phyloP scores from a whole-genome alignment of 495 filamentous ascomycete genomes.

The Trichoderma gamsii region DNA sequence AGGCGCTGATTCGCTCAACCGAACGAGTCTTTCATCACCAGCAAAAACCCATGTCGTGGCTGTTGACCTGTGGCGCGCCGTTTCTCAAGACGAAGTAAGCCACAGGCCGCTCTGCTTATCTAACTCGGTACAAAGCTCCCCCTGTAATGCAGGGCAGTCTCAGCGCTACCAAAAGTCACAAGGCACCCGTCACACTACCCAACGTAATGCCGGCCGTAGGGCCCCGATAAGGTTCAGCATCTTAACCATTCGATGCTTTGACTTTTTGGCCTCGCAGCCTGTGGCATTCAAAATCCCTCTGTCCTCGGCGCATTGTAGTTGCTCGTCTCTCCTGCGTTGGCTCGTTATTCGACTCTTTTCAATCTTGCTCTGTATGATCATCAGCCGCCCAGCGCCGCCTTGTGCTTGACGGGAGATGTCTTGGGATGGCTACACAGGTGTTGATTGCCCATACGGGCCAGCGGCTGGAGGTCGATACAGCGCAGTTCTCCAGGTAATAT shows the following conservation, averaged over 20 bases:
- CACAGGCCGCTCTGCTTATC: slow-evolving; percentile 5
- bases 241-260: not conserved
- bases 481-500: slow-evolving; percentile 62
- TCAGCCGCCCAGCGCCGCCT: slow-evolving; percentile 1
- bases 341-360: not conserved
- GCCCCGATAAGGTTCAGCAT: not conserved
- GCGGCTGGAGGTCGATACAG: slow-evolving; percentile 65
- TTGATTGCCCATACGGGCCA: slow-evolving; percentile 85
- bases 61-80: not conserved
- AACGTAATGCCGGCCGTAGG: not conserved
- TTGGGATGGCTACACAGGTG: slow-evolving; percentile 62
- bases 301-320: not conserved
- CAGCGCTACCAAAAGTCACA: slow-evolving; percentile 12
- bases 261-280: slow-evolving; percentile 7
- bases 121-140: not conserved
- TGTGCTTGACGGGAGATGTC: slow-evolving; percentile 28
- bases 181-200: slow-evolving; percentile 14
- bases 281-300: not conserved
- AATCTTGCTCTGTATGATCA: not conserved
- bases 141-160: not conserved
- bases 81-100: not conserved
- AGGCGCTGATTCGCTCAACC: not conserved
- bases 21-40: not conserved
- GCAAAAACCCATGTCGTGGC: not conserved
- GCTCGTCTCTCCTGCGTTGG: not conserved